Evolutionary conservation across 805 yeast species (phyloP).

Genomic region (Myxozyma neotropica): DNA sequence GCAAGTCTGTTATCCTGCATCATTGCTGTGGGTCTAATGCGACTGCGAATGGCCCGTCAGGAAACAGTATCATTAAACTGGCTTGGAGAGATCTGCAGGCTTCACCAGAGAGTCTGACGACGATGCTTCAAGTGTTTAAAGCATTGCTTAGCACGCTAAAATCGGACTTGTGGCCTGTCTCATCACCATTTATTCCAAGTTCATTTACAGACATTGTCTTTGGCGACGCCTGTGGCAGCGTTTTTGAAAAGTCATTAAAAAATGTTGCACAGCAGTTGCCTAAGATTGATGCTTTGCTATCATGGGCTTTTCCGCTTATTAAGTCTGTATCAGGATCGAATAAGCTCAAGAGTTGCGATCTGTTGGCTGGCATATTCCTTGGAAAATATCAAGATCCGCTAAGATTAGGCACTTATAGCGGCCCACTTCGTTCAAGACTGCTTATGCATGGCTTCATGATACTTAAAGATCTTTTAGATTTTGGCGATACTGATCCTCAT

Average conservation of each 20-base stretch:
- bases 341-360: slow-evolving; percentile 19
- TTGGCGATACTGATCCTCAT: not conserved
- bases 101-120: slow-evolving; percentile 50
- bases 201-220: slow-evolving; percentile 64
- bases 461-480: slow-evolving; percentile 7
- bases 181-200: slow-evolving; percentile 57
- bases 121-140: slow-evolving; percentile 56
- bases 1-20: slow-evolving; percentile 18
- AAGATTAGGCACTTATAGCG: slow-evolving; percentile 5
- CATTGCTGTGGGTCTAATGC: slow-evolving; percentile 21
- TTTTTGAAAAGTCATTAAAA: slow-evolving; percentile 38
- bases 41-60: slow-evolving; percentile 4
- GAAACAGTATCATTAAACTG: slow-evolving; percentile 37
- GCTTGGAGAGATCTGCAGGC: slow-evolving; percentile 42
- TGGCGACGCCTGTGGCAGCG: slow-evolving; percentile 35
- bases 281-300: slow-evolving; percentile 19
- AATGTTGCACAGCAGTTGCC: slow-evolving; percentile 25
- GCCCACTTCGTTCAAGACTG: not conserved
- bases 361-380: slow-evolving; percentile 9
- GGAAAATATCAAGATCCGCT: slow-evolving; percentile 15
- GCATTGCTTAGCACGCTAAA: slow-evolving; percentile 50
- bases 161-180: slow-evolving; percentile 55
- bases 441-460: slow-evolving; percentile 12
- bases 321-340: slow-evolving; percentile 18
- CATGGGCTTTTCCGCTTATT: slow-evolving; percentile 27